Conservation (phyloP, 352 stramenopile species). For the Phytophthora pinifolia region DNA sequence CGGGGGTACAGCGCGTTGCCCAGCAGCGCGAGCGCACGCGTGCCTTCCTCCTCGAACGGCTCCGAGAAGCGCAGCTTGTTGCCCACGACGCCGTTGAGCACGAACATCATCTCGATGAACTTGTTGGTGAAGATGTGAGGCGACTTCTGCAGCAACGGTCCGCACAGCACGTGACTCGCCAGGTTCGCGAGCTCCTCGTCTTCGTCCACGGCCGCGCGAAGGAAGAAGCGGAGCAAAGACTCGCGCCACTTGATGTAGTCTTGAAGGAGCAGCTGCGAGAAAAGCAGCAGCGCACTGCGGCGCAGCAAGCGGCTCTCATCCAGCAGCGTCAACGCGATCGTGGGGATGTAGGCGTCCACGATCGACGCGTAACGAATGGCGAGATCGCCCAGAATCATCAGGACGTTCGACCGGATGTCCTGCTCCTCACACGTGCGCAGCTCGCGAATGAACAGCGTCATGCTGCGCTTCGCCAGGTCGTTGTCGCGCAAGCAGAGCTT, state of each 20-base stretch:
- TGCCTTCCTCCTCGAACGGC: constrained; percentile 64
- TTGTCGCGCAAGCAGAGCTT: constrained; percentile 97
- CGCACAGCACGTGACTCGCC: constrained; percentile 92
- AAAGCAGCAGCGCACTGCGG: constrained; percentile 94
- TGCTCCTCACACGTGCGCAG: constrained; percentile 80
- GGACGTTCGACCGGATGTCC: constrained; percentile 95
- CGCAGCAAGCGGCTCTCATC: constrained; percentile 88
- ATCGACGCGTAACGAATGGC: constrained; percentile 96
- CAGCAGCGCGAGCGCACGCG: constrained; percentile 60
- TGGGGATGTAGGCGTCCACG: constrained; percentile 95
- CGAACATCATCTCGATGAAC: constrained; percentile 97
- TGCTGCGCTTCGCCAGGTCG: constrained; percentile 90
- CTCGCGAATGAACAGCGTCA: constrained; percentile 96
- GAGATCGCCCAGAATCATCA: constrained; percentile 96
- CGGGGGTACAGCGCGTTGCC: constrained; percentile 59
- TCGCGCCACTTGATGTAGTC: constrained; percentile 99
- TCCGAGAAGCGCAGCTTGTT: constrained; percentile 62
- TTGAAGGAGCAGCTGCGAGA: constrained; percentile 96
- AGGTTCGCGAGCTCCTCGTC: constrained; percentile 92
- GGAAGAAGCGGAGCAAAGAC: constrained; percentile 94
- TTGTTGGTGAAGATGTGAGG: constrained; percentile 95
- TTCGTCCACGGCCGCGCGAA: constrained; percentile 93
- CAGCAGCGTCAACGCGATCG: constrained; percentile 94
- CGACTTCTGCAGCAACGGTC: constrained; percentile 90
- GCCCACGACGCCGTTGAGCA: constrained; percentile 90